Base-by-base conservation (phyloP, 306 rosid species). In the Rosa chinensis region DNA sequence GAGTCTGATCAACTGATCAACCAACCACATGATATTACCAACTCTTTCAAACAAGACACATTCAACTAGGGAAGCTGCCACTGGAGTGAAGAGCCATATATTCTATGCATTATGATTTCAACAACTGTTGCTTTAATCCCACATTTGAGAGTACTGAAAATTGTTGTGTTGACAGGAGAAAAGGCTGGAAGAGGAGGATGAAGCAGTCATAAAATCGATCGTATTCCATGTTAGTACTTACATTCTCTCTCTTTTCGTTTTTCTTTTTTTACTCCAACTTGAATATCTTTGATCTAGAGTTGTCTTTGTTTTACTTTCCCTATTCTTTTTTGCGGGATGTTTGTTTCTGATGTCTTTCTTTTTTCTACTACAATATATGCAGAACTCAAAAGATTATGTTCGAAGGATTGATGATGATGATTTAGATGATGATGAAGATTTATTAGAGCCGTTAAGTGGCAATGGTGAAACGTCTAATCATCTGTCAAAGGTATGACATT, bases 161-260 rank as follows among this genome's bases (percentile, higher is more conserved):
- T 47, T 82, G 47, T 18, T 78, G 40, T 85, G 67, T 12, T 85
- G 52, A 74, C 85, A 94, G 97, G 94, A 89, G 82, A 86, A 87
- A 82, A 89, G 82, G 74, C 70, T 92, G 37, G 99, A 92, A 80
- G 95, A 92, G 80, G 97, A 91, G 82, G 99, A 94, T 82, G 97
- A 94, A 88, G 94, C 92, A 3, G 62, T 91, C 72, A 78, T 94
- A 83, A 94, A 85, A 78, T 87, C 99, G 47, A 78, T 92, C 43
- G 80, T 94, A 71, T 89, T 86, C 63, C 76, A 83, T 49, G 98
- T 92, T 73, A 83, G 93, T 86, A 62, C 64, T 81, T 8, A 13
- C 42, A 8, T 77, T 23, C 39, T 73, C 47, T 44, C 72, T 58
- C 23, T 73, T 50, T 40, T 25, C 10, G 0, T 18, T 56, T 56